Percentiles rank a stretch among this genome's conserved stretches.
Evolutionary conservation across 1,139 yeast genomes (phyloP).

Genomic region (Yamadazyma friedrichii): DNA sequence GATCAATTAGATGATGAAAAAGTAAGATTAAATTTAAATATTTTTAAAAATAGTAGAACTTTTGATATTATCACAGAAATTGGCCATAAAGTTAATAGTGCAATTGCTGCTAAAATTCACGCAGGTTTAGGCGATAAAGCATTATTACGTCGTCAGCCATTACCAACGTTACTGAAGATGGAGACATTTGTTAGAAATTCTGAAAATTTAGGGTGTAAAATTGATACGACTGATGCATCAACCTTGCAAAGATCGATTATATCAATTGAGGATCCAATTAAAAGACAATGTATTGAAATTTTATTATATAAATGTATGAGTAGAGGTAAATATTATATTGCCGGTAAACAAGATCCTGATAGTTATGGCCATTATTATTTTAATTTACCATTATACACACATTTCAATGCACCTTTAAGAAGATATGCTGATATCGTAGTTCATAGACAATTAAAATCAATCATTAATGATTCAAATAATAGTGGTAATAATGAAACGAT

Average conservation of each 20-base stretch:
- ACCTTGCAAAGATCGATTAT: slow-evolving; percentile 73
- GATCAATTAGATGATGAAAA: slow-evolving; percentile 86
- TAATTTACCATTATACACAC: slow-evolving; percentile 85
- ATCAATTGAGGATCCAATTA: slow-evolving; percentile 57
- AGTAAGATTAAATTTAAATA: slow-evolving; percentile 67
- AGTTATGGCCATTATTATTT: slow-evolving; percentile 75
- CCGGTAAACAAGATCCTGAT: slow-evolving; percentile 85
- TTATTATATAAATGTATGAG: slow-evolving; percentile 78
- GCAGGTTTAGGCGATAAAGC: slow-evolving; percentile 79
- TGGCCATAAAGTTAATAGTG: slow-evolving; percentile 75
- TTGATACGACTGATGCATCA: slow-evolving; percentile 76
- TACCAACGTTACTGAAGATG: slow-evolving; percentile 80
- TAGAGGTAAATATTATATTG: slow-evolving; percentile 83
- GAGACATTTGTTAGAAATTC: slow-evolving; percentile 77
- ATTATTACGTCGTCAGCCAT: slow-evolving; percentile 81
- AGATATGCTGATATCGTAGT: slow-evolving; percentile 91
- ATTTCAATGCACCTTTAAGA: slow-evolving; percentile 89
- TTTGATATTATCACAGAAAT: slow-evolving; percentile 69
- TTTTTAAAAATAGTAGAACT: slow-evolving; percentile 64
- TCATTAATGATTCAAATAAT: slow-evolving; percentile 36
- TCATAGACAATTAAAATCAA: slow-evolving; percentile 82
- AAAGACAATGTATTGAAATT: slow-evolving; percentile 77
- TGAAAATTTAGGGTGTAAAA: slow-evolving; percentile 58
- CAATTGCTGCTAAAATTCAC: slow-evolving; percentile 80
- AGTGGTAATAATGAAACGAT: background rate